Evolutionary conservation across 2,329 filamentous ascomycete species (phyloP), one percentile per base, ranked within the genome.

Genomic region (Iodosphaeria phyllophila): DNA sequence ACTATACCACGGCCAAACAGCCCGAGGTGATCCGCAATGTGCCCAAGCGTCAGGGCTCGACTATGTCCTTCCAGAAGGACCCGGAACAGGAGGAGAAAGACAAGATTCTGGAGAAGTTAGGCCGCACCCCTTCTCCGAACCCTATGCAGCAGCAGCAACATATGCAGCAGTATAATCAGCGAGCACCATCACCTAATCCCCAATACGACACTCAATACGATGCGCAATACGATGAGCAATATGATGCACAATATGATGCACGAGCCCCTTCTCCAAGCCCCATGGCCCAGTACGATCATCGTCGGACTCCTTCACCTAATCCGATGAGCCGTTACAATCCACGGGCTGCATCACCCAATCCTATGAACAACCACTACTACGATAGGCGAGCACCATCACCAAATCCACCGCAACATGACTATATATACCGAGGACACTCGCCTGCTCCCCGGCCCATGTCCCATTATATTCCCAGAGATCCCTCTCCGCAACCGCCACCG

Each of bases 1-100:
- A 71, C 40, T 71, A 74, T 43, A 68, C 65, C 9, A 70, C 63
- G 10, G 64, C 64, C 17, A 66, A 71, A 35, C 62, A 67, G 29
- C 64, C 64, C 13, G 63, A 65, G 34, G 54, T 58, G n/a, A 65
- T 61, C 44, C 51, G 54, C 32, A 53, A 64, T 13, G 27, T 35
- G 25, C 40, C 44, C 13, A 30, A 35, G 12, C 32, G 36, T 17
- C 40, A 38, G 9, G 46, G 55, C 28, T 62, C 55, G 8, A 35
- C 39, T 10, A 50, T 41, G 17, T 58, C 56, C 5, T 44, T 47
- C 22, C 35, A 33, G 8, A 30, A 39, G 18, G 4, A 10, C 19
- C n/a, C n/a, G n/a, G n/a, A n/a, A n/a, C n/a, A n/a, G n/a, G n/a
- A n/a, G n/a, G 36, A 13, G 25, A 27, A 12, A 26, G 27, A 31